Conservation (phyloP, 768 basidiomycete species). For the Daedaleopsis nitida region DNA sequence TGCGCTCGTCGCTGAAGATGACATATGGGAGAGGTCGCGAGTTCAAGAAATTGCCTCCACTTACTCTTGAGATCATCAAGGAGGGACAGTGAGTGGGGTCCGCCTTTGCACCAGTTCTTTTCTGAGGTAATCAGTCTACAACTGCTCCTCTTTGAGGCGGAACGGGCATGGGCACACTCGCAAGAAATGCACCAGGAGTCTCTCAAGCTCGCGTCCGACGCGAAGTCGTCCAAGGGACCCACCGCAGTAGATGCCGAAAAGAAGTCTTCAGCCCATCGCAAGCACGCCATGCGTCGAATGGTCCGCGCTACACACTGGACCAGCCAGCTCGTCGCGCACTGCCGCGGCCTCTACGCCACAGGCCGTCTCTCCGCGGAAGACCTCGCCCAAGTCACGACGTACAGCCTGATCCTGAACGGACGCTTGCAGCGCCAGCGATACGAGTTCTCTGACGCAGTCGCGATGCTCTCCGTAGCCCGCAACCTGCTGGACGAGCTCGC, state of each 20-base stretch:
- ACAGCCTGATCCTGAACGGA: conserved; percentile 82
- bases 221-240: conserved; percentile 20
- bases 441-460: conserved; percentile 73
- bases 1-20: conserved; percentile 81
- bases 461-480: conserved; percentile 79
- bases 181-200: conserved; percentile 69
- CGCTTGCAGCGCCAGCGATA: conserved; percentile 77
- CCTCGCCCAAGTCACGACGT: conserved; percentile 71
- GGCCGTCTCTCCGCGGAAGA: conserved; percentile 56
- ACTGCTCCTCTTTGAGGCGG: conserved; percentile 85
- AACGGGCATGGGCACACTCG: conserved; percentile 90
- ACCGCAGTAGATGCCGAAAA: conserved; percentile 29
- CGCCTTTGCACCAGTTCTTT: not conserved
- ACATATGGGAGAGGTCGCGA: conserved; percentile 89
- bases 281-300: conserved; percentile 78
- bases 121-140: conserved; percentile 56
- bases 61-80: conserved; percentile 70
- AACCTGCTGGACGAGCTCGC: conserved; percentile 71
- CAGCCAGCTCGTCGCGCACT: conserved; percentile 72
- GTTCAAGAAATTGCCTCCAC: conserved; percentile 78
- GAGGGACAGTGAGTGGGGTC: conserved; percentile 75
- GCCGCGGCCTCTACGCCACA: conserved; percentile 60
- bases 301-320: conserved; percentile 80
- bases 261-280: conserved; percentile 59
- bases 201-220: conserved; percentile 47